phyloP scores from a whole-genome alignment of 202 grass and related monocot genomes.

The Zizania palustris region DNA sequence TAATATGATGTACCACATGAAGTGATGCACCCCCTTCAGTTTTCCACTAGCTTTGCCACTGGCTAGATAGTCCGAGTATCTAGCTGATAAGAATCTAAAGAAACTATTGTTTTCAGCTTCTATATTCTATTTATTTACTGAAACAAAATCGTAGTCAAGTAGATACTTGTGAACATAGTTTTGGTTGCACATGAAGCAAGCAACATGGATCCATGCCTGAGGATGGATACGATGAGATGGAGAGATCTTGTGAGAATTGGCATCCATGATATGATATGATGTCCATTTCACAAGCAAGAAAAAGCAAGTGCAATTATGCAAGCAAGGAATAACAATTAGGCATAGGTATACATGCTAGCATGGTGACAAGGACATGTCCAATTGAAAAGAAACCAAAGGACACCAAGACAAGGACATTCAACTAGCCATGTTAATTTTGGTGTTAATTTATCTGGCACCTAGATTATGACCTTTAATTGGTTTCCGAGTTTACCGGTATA shows the following conservation, averaged over 20 bases:
- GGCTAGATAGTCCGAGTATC: too few species aligned
- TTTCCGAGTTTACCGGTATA: too few species aligned
- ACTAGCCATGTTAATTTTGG: neutral
- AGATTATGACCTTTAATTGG: too few species aligned
- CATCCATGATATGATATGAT: too few species aligned
- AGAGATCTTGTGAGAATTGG: conserved; percentile 14
- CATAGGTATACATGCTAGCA: neutral
- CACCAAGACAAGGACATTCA: neutral
- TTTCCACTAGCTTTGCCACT: too few species aligned
- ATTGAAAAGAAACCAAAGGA: conserved; percentile 5
- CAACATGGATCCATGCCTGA: neutral
- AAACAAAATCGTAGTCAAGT: too few species aligned
- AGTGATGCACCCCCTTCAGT: too few species aligned
- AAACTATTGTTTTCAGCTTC: too few species aligned
- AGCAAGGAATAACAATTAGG: conserved; percentile 23
- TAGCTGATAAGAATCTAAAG: too few species aligned
- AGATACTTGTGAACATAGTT: neutral
- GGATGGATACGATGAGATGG: neutral
- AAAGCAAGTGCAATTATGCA: conserved; percentile 41
- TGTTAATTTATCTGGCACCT: neutral
- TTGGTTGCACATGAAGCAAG: conserved; percentile 1
- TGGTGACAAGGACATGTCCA: neutral
- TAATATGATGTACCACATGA: too few species aligned
- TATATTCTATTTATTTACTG: too few species aligned
- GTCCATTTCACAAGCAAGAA: conserved; percentile 19